A percentile compares a stretch with the other conserved stretches of the same genome.
phyloP scores from a whole-genome alignment of 2,329 filamentous ascomycete species.

The Stemphylium lycopersici region DNA sequence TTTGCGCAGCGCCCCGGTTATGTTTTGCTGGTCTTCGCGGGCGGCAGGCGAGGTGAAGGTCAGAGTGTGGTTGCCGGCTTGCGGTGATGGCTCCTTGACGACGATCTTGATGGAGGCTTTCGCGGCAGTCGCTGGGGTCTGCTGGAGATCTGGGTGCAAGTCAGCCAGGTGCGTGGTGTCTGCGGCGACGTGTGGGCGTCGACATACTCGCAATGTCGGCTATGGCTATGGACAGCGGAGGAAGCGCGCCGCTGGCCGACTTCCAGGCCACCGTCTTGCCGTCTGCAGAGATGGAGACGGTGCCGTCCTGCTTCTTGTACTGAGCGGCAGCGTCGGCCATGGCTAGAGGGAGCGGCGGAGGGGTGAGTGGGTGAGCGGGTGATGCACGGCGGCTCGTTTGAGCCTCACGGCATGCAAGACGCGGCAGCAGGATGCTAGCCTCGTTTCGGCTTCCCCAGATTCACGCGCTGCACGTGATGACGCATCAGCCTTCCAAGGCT shows the following conservation, averaged over 20 bases:
- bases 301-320: constrained; percentile 97
- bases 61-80: constrained; percentile 79
- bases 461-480: constrained; percentile 18
- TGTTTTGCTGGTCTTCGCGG: constrained; percentile 79
- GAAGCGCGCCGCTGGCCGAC: constrained; percentile 66
- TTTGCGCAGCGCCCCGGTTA: constrained; percentile 81
- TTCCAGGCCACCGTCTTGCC: constrained; percentile 80
- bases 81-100: constrained; percentile 66
- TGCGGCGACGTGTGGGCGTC: not conserved
- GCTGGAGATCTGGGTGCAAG: constrained; percentile 75
- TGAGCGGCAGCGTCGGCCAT: constrained; percentile 52
- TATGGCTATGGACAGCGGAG: constrained; percentile 72
- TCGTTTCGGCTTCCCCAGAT: constrained; percentile 22
- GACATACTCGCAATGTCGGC: constrained; percentile 79
- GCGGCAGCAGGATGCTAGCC: constrained; percentile 13
- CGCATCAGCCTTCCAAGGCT: not conserved
- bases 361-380: not conserved
- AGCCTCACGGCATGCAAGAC: not conserved
- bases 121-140: constrained; percentile 83
- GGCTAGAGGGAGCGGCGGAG: constrained; percentile 20
- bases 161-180: constrained; percentile 9
- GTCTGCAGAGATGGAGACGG: constrained; percentile 75
- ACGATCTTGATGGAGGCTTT: constrained; percentile 97
- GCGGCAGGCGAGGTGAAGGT: constrained; percentile 84
- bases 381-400: not conserved